A percentile compares a stretch with the other conserved stretches of the same genome.
phyloP scores from a whole-genome alignment of 2,329 filamentous ascomycete genomes.

The Plenodomus tracheiphilus region DNA sequence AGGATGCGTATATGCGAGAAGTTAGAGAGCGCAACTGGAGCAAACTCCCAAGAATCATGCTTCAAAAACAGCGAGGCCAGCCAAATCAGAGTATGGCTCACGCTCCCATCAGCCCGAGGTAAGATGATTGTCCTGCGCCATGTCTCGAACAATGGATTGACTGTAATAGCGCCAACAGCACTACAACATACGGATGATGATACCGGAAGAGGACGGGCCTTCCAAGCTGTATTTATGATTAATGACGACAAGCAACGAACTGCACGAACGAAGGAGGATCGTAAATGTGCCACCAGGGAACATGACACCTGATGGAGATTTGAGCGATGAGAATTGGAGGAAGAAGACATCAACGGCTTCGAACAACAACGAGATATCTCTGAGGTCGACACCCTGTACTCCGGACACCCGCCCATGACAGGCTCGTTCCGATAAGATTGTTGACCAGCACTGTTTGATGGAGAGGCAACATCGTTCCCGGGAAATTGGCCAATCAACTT shows the following conservation, averaged over 20 bases:
- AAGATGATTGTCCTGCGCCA: background rate
- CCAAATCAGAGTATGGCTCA: conserved; percentile 12
- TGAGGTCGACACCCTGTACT: too few species aligned
- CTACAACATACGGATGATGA: conserved; percentile 16
- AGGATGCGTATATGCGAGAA: conserved; percentile 41
- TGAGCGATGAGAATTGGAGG: too few species aligned
- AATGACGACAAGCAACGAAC: background rate
- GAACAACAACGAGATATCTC: too few species aligned
- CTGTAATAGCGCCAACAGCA: conserved; percentile 12
- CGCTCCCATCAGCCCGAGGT: conserved; percentile 19
- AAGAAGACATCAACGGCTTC: too few species aligned
- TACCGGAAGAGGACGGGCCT: background rate
- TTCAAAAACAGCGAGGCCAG: background rate
- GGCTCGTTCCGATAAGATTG: too few species aligned
- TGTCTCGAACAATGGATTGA: background rate
- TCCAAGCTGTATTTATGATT: background rate
- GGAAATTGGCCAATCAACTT: too few species aligned
- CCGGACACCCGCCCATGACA: too few species aligned
- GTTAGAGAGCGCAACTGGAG: conserved; percentile 31
- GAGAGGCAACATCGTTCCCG: too few species aligned
- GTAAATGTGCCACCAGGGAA: too few species aligned
- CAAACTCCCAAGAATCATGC: conserved; percentile 12
- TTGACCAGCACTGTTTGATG: too few species aligned
- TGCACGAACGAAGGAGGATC: background rate
- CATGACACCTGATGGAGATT: background rate